Conservation (phyloP, 345 rosid species). For the Conringia planisiliqua region DNA sequence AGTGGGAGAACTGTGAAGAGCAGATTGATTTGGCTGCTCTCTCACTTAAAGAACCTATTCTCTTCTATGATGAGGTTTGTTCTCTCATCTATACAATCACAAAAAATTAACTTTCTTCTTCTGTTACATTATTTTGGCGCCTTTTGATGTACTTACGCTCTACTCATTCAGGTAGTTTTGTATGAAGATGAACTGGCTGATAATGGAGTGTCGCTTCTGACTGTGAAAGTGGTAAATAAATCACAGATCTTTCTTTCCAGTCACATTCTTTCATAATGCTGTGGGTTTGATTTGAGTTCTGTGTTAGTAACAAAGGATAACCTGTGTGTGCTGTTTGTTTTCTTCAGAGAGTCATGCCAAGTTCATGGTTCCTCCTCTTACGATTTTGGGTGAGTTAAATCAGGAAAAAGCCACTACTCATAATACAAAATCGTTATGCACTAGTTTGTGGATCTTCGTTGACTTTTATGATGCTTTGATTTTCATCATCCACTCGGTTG, state of each 20-base stretch:
- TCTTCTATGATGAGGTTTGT: conserved; percentile 89
- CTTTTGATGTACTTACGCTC: conserved; percentile 7
- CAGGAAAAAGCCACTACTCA: neutral
- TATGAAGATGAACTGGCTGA: conserved; percentile 98
- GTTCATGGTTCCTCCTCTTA: conserved; percentile 93
- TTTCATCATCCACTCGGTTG: neutral
- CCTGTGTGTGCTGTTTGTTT: conserved; percentile 13
- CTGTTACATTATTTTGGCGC: neutral
- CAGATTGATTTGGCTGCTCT: conserved; percentile 71
- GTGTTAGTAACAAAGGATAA: conserved; percentile 12
- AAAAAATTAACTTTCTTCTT: neutral
- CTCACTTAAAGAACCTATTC: conserved; percentile 89
- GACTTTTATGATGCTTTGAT: neutral
- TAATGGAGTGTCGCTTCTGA: conserved; percentile 83
- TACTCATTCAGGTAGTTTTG: conserved; percentile 63
- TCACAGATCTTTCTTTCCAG: conserved; percentile 4
- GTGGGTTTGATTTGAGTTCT: neutral
- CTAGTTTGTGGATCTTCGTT: neutral
- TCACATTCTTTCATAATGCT: neutral
- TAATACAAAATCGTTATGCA: neutral
- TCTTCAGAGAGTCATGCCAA: conserved; percentile 91
- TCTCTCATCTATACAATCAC: neutral
- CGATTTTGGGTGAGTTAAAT: conserved; percentile 84
- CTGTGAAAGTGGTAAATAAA: conserved; percentile 85
- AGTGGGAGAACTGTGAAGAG: conserved; percentile 86